Evolutionary conservation across 495 filamentous ascomycete genomes (phyloP).

Genomic region (Penicillium tannophilum): DNA sequence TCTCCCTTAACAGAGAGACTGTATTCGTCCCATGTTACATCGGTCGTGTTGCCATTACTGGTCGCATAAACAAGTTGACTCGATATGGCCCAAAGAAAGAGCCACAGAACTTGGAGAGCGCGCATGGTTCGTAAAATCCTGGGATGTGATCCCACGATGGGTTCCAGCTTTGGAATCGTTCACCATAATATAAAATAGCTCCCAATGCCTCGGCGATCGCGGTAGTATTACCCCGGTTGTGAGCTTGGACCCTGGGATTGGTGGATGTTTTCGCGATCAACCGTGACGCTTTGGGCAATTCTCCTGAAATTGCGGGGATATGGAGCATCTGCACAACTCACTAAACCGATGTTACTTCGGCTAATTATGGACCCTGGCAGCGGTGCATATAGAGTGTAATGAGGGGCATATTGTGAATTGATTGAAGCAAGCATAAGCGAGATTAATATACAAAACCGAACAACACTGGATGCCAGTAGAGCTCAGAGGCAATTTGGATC

Average conservation of each 20-base stretch:
- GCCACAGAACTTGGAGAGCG: slow-evolving; percentile 16
- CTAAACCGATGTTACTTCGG: neutral
- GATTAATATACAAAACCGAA: neutral
- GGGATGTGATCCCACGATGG: neutral
- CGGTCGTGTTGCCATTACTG: slow-evolving; percentile 30
- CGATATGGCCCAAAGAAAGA: slow-evolving; percentile 34
- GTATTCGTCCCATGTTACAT: slow-evolving; percentile 57
- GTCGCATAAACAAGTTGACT: slow-evolving; percentile 41
- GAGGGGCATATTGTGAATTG: neutral
- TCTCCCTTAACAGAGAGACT: slow-evolving; percentile 59
- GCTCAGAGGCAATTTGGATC: neutral
- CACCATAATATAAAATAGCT: neutral
- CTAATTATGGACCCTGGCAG: neutral
- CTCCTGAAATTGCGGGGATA: slow-evolving; percentile 25
- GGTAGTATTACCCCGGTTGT: slow-evolving; percentile 24
- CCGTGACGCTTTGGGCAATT: slow-evolving; percentile 25
- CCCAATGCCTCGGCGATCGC: slow-evolving; percentile 16
- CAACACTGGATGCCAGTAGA: neutral
- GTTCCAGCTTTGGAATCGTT: neutral
- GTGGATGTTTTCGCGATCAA: slow-evolving; percentile 31
- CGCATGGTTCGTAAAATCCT: slow-evolving; percentile 17
- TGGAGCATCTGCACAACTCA: neutral
- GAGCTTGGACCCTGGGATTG: slow-evolving; percentile 22
- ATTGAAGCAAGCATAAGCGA: neutral
- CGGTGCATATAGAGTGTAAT: neutral